A percentile compares a stretch with the other conserved stretches of the same genome.
phyloP scores from a whole-genome alignment of 1,284 basidiomycete species.

The Moesziomyces sp. region DNA sequence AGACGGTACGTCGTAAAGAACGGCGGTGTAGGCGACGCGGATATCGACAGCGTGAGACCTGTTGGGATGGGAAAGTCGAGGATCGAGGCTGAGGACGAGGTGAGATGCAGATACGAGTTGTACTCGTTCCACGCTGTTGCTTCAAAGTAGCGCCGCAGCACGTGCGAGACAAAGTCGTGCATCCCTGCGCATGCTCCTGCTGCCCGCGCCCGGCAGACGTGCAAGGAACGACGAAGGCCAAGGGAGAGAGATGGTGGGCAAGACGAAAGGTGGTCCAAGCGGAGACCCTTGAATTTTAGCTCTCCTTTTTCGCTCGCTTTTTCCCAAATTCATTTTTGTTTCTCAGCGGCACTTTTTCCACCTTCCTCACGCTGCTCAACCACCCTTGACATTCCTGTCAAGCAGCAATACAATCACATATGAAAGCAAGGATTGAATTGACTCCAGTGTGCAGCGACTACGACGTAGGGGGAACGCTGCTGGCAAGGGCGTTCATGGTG shows the following conservation, averaged over 20 bases:
- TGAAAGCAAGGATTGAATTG: neutral
- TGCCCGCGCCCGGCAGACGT: too few species aligned
- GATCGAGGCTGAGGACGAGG: slow-evolving; percentile 78
- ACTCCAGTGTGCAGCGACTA: neutral
- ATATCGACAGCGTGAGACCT: slow-evolving; percentile 82
- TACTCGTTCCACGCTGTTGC: slow-evolving; percentile 96
- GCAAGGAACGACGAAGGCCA: neutral
- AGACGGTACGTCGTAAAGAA: slow-evolving; percentile 91
- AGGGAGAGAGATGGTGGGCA: slow-evolving; percentile 1
- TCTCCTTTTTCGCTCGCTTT: too few species aligned
- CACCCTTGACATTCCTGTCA: too few species aligned
- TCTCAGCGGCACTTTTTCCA: too few species aligned
- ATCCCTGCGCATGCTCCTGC: slow-evolving; percentile 19
- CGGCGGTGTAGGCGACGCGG: slow-evolving; percentile 83
- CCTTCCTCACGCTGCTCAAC: too few species aligned
- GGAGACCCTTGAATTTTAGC: neutral
- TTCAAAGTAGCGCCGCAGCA: slow-evolving; percentile 86
- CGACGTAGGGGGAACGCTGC: slow-evolving; percentile 27
- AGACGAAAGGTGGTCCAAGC: slow-evolving; percentile 11
- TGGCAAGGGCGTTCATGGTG: slow-evolving; percentile 35
- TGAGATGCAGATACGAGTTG: slow-evolving; percentile 89
- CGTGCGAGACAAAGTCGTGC: slow-evolving; percentile 73
- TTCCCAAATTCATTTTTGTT: too few species aligned
- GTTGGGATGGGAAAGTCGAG: slow-evolving; percentile 84
- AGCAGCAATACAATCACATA: too few species aligned